Evolutionary conservation across 305 asterid genomes (phyloP), one percentile per base, ranked within the genome.

Genomic region (Fraxinus dipetala): DNA sequence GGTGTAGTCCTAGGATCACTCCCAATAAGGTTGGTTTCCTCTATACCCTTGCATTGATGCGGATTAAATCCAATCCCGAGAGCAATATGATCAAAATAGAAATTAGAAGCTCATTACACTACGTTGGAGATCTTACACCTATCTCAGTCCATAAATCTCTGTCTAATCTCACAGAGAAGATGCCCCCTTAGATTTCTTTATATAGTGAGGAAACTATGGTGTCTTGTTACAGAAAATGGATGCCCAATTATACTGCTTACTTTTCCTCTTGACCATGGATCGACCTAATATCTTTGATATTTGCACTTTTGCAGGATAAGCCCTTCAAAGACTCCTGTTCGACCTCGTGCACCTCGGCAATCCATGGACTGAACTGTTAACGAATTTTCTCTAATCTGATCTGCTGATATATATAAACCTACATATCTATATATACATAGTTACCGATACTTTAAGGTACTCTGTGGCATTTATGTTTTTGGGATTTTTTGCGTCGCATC

Each of bases 1-100:
- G 98, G 98, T 70, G 98, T 95, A 35, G 91, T 95, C 79, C 79
- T 95, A 54, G 98, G 98, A 84, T 85, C 97, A 63, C 96, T 93
- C 76, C 98, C 98, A 32, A 92, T 95, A 88, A 90, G 98, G 98
- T 95, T 1, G 67, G 14, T 70, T 78, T 84, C 59, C 54, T 51
- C 56, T 56, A 10, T 13, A 4, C 38, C 74, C 1, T 28, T 14
- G 72, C 4, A 16, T 63, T 63, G 32, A 9, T 63, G 1, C 2
- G 6, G 34, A 63, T 61, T 61, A 63, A 14, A 20, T 63, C 34
- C 16, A 22, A 24, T 26, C 70, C 14, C 6, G 14, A 24, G 32
- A 24, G 5, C 7, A 63, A 24, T 63, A 63, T 63, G 34, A 63
- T 24, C 72, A 8, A 63, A 63, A 24, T 63, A 2, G 72, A 24